Conservation (phyloP, 495 filamentous ascomycete genomes). For the Astrothelium subdiscretum region DNA sequence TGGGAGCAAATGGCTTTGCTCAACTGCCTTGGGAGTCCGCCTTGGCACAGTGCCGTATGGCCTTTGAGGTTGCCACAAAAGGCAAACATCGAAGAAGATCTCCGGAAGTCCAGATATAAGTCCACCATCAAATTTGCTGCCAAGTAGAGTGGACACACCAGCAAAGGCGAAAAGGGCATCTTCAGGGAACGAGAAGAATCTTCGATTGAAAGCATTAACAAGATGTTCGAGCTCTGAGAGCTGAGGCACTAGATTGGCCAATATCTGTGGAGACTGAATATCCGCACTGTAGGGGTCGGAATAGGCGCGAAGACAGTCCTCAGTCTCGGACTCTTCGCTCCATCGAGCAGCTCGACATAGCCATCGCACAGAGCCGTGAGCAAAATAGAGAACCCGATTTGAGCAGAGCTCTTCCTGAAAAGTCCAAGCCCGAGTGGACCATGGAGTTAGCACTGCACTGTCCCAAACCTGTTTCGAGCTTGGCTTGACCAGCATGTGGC, state of each 20-base stretch:
- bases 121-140: conserved; percentile 3
- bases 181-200: conserved; percentile 12
- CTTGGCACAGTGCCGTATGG: not conserved
- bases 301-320: not conserved
- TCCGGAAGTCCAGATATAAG: conserved; percentile 12
- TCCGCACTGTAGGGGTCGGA: not conserved
- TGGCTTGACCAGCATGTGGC: not conserved
- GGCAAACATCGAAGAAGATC: conserved; percentile 11
- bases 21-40: not conserved
- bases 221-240: not conserved
- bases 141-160: conserved; percentile 4
- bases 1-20: not conserved
- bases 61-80: conserved; percentile 12
- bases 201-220: conserved; percentile 4
- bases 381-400: not conserved
- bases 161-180: conserved; percentile 12
- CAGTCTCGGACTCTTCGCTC: not conserved
- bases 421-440: not conserved
- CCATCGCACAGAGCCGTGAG: not conserved
- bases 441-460: not conserved
- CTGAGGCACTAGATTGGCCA: not conserved
- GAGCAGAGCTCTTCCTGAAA: not conserved
- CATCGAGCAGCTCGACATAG: not conserved
- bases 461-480: not conserved
- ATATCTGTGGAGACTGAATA: not conserved